Conservation (phyloP, 495 filamentous ascomycete species). For the Hyphodiscus hymeniophilus region DNA sequence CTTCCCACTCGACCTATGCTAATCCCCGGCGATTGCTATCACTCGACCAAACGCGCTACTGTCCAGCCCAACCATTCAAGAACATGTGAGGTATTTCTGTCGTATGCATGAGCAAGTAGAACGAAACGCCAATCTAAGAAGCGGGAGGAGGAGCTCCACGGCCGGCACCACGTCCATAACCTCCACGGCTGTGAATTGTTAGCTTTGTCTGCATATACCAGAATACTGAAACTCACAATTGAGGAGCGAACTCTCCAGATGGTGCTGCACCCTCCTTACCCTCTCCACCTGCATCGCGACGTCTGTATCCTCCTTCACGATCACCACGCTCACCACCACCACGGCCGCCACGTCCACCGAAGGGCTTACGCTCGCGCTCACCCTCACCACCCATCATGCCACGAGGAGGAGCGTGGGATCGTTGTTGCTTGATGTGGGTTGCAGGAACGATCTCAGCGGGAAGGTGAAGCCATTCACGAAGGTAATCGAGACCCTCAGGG, state of each 20-base stretch:
- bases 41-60: slow-evolving; percentile 40
- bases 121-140: slow-evolving; percentile 39
- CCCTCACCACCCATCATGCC: slow-evolving; percentile 95
- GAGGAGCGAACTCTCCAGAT: slow-evolving; percentile 88
- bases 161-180: slow-evolving; percentile 85
- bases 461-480: slow-evolving; percentile 99
- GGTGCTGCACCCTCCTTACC: slow-evolving; percentile 95
- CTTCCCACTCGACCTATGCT: slow-evolving; percentile 32
- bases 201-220: slow-evolving; percentile 4
- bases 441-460: slow-evolving; percentile 98
- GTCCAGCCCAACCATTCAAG: slow-evolving; percentile 35
- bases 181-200: slow-evolving; percentile 59
- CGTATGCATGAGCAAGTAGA: slow-evolving; percentile 27
- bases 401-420: slow-evolving; percentile 93
- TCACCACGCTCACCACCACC: slow-evolving; percentile 61
- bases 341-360: slow-evolving; percentile 47
- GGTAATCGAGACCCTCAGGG: slow-evolving; percentile 98
- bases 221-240: slow-evolving; percentile 53
- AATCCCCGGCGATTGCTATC: slow-evolving; percentile 39
- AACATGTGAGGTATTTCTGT: slow-evolving; percentile 41
- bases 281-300: slow-evolving; percentile 72
- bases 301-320: slow-evolving; percentile 86
- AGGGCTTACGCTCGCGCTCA: slow-evolving; percentile 56
- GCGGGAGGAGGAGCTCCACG: slow-evolving; percentile 78
- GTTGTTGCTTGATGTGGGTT: slow-evolving; percentile 99